Evolutionary conservation across 352 stramenopile species (phyloP).

Genomic region (Lagenidium sp.): DNA sequence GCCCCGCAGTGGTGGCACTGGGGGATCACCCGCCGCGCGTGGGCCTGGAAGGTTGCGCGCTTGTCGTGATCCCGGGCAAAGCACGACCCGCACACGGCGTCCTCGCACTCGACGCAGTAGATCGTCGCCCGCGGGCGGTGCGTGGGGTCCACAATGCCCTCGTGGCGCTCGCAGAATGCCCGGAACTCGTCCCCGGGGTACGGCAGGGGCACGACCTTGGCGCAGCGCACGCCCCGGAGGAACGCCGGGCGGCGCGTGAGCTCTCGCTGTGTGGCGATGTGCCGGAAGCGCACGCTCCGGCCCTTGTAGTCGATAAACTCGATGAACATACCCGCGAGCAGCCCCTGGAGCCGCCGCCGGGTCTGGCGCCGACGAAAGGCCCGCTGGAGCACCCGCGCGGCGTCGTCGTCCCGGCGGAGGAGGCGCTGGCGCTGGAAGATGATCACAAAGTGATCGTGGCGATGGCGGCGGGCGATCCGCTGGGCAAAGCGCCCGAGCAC

Average conservation of each 20-base stretch:
- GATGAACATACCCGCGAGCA: constrained; percentile 46
- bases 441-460: constrained; percentile 36
- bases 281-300: constrained; percentile 26
- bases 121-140: no score
- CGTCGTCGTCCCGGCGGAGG: no score
- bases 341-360: constrained; percentile 25
- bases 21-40: constrained; percentile 24
- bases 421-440: constrained; percentile 19
- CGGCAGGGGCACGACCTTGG: constrained; percentile 43
- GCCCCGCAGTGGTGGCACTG: constrained; percentile 36
- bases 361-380: constrained; percentile 43
- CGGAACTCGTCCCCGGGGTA: constrained; percentile 65
- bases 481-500: constrained; percentile 35
- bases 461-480: constrained; percentile 22
- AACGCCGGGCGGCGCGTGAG: constrained; percentile 35
- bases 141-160: no score
- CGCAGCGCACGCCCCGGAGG: constrained; percentile 36
- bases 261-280: constrained; percentile 24
- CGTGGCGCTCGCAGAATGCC: constrained; percentile 55
- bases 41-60: constrained; percentile 31
- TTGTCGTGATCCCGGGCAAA: constrained; percentile 54
- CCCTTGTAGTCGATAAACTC: constrained; percentile 49
- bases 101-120: constrained; percentile 68
- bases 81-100: constrained; percentile 49
- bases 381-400: constrained; percentile 23